phyloP scores from a whole-genome alignment of 2,329 filamentous ascomycete species.

The Pezicula neosporulosa region DNA sequence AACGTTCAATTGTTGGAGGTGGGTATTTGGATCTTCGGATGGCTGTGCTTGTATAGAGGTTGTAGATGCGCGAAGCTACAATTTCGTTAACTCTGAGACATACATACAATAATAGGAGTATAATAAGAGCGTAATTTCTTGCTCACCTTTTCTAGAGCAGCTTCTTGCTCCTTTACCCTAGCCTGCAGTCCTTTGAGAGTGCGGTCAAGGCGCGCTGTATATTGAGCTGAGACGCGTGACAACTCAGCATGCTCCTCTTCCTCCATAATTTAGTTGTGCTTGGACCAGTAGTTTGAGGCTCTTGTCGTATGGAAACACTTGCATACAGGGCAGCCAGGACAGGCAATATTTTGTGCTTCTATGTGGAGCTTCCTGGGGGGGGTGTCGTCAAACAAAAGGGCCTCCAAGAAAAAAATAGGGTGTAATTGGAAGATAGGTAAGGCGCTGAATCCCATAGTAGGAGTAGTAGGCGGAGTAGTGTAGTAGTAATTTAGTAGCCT shows the following conservation, averaged over 20 bases:
- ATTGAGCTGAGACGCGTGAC: conserved; percentile 33
- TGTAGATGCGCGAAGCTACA: conserved; percentile 24
- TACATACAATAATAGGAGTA: neutral
- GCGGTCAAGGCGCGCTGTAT: conserved; percentile 57
- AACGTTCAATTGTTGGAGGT: conserved; percentile 41
- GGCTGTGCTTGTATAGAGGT: conserved; percentile 20
- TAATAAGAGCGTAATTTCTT: neutral
- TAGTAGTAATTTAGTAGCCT: no score
- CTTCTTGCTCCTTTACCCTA: conserved; percentile 51
- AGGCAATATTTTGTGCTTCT: no score
- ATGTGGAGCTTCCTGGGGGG: no score
- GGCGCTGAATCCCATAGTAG: no score
- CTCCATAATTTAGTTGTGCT: conserved; percentile 5
- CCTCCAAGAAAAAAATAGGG: no score
- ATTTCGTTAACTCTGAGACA: conserved; percentile 4
- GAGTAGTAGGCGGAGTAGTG: no score
- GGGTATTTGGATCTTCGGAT: conserved; percentile 28
- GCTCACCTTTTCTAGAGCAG: conserved; percentile 42
- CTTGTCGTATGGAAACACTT: no score
- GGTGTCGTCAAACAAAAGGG: no score
- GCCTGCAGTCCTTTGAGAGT: conserved; percentile 65
- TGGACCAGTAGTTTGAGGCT: no score
- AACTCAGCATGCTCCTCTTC: conserved; percentile 6
- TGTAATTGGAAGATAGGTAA: no score
- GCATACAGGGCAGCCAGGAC: no score